Conservation (phyloP, 2,329 filamentous ascomycete species). For the Madurella fahalii region DNA sequence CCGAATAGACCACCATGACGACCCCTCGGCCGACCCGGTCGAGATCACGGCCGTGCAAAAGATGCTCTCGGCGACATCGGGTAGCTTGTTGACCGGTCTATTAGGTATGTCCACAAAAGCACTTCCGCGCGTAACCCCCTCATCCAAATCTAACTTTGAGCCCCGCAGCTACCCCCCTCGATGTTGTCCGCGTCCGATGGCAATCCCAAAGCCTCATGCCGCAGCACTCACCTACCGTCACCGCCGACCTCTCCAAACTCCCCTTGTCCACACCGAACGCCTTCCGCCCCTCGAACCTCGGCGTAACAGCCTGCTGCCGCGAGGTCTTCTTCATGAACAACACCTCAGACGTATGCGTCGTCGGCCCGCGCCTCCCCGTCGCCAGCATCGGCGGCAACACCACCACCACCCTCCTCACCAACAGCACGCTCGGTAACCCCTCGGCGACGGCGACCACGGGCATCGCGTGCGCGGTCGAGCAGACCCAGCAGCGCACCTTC, state of each 20-base stretch:
- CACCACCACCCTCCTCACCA: constrained; percentile 28
- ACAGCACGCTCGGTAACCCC: background rate
- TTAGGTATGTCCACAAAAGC: constrained; percentile 59
- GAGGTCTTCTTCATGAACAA: constrained; percentile 97
- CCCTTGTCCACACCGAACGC: constrained; percentile 57
- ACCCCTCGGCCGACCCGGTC: constrained; percentile 41
- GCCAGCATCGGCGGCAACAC: constrained; percentile 35
- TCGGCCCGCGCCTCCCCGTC: constrained; percentile 54
- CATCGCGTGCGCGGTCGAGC: constrained; percentile 77
- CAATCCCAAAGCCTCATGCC: constrained; percentile 67
- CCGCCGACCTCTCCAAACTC: constrained; percentile 53
- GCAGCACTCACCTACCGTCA: constrained; percentile 29
- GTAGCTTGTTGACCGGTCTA: constrained; percentile 83
- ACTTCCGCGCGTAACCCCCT: background rate
- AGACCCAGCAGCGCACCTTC: constrained; percentile 77
- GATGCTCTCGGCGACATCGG: constrained; percentile 90
- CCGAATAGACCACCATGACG: constrained; percentile 33
- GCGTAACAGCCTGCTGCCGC: constrained; percentile 89
- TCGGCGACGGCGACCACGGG: constrained; percentile 8
- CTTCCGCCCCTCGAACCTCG: constrained; percentile 73
- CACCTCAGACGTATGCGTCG: constrained; percentile 74
- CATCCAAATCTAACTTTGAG: constrained; percentile 34
- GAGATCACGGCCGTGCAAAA: constrained; percentile 82
- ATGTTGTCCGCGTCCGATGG: constrained; percentile 91
- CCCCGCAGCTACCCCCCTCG: constrained; percentile 73